phyloP scores from a whole-genome alignment of 352 stramenopile species.

The Pythium brassicae region DNA sequence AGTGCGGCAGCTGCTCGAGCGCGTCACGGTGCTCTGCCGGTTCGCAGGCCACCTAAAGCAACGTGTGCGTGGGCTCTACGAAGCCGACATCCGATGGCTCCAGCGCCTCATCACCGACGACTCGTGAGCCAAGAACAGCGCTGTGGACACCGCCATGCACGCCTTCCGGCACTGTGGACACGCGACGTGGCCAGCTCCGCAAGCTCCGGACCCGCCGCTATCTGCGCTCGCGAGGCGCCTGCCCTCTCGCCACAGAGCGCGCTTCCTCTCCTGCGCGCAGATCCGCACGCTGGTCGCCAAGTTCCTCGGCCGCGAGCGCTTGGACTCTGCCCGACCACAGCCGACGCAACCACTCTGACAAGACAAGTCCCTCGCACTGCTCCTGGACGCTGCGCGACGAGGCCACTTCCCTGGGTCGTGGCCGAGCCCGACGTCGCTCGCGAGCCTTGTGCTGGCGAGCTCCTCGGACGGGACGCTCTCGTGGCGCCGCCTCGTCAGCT shows the following conservation, averaged over 20 bases:
- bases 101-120: constrained; percentile 24
- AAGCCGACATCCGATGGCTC: constrained; percentile 17
- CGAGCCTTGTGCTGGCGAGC: constrained; percentile 26
- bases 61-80: constrained; percentile 19
- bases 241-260: constrained; percentile 4
- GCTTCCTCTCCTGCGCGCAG: constrained; percentile 14
- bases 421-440: constrained; percentile 27
- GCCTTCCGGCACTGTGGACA: constrained; percentile 11
- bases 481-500: constrained; percentile 40
- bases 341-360: constrained; percentile 16
- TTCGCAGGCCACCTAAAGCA: constrained; percentile 30
- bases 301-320: neutral
- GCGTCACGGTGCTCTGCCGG: constrained; percentile 24
- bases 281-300: constrained; percentile 3
- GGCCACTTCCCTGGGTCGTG: constrained; percentile 31
- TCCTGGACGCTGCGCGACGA: constrained; percentile 26
- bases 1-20: constrained; percentile 25
- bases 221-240: constrained; percentile 10
- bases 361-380: constrained; percentile 31
- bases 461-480: constrained; percentile 7
- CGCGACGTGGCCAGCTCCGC: constrained; percentile 19
- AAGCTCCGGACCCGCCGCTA: neutral
- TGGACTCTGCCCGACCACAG: neutral
- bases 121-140: constrained; percentile 27
- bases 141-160: constrained; percentile 20